phyloP scores from a whole-genome alignment of 192 early-diverging fungal species.

The Entomortierella lignicola region DNA sequence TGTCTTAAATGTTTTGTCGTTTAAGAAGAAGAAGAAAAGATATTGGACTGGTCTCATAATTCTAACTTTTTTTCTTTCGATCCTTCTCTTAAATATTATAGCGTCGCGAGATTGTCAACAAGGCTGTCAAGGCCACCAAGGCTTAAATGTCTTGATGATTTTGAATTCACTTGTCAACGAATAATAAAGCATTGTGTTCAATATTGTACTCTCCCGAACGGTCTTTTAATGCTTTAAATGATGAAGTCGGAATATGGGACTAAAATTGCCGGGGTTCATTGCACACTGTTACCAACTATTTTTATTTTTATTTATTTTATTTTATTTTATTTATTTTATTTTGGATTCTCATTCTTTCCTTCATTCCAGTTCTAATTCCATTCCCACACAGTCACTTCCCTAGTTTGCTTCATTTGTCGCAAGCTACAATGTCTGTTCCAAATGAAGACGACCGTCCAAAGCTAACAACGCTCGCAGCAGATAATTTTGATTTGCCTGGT shows the following conservation, averaged over 20 bases:
- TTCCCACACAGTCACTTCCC: no score
- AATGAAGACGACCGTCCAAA: background rate
- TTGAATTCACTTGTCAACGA: constrained; percentile 29
- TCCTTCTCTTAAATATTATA: background rate
- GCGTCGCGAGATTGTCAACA: constrained; percentile 55
- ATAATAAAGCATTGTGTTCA: constrained; percentile 31
- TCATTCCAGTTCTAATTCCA: no score
- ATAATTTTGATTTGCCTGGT: background rate
- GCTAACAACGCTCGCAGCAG: background rate
- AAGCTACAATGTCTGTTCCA: background rate
- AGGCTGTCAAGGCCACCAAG: constrained; percentile 54
- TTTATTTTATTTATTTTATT: constrained; percentile 1
- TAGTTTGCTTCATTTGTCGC: no score
- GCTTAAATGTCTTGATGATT: constrained; percentile 39
- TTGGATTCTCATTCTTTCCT: background rate
- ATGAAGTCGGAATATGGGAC: no score
- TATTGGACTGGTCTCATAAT: background rate
- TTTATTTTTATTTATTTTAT: no score
- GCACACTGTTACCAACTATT: no score
- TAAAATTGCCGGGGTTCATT: no score
- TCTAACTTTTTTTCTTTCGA: background rate
- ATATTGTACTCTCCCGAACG: constrained; percentile 9
- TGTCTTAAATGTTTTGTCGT: background rate
- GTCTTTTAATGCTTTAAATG: background rate
- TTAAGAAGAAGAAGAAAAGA: no score